phyloP scores from a whole-genome alignment of 1,284 basidiomycete species.

The Trametes polyzona region DNA sequence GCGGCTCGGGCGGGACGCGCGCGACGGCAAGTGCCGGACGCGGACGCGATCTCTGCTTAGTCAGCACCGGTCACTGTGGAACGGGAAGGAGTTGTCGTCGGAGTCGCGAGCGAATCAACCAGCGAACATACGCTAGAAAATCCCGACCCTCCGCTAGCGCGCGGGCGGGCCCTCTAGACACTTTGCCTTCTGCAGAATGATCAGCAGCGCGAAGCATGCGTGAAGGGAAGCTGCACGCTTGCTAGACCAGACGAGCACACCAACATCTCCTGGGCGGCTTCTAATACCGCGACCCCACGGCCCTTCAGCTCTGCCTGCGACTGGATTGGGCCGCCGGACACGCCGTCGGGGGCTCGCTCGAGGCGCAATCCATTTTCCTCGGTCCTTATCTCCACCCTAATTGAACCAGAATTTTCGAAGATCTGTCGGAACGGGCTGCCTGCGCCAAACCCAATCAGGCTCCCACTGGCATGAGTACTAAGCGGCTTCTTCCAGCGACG shows the following conservation, averaged over 20 bases:
- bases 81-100: neutral
- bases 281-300: neutral
- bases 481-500: constrained; percentile 11
- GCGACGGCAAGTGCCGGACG: constrained; percentile 17
- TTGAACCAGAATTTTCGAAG: constrained; percentile 12
- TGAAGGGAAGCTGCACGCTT: neutral
- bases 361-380: neutral
- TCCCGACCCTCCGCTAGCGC: too few species aligned
- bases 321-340: constrained; percentile 1
- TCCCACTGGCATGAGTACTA: constrained; percentile 19
- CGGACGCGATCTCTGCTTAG: constrained; percentile 7
- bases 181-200: constrained; percentile 7
- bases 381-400: constrained; percentile 21
- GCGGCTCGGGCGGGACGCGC: constrained; percentile 17
- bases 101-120: neutral
- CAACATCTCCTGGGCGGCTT: neutral
- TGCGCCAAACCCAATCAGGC: constrained; percentile 23
- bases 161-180: neutral
- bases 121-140: neutral
- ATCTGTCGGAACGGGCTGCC: constrained; percentile 8
- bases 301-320: constrained; percentile 5
- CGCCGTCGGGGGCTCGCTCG: neutral
- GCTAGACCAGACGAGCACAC: constrained; percentile 3
- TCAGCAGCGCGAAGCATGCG: neutral
- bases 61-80: constrained; percentile 9